A percentile compares a stretch with the other conserved stretches of the same genome.
These are phyloP conservation scores for Mrakia hoshinonis DNA, from an alignment of 768 basidiomycete species.

Conservation along the genomic window DNA sequence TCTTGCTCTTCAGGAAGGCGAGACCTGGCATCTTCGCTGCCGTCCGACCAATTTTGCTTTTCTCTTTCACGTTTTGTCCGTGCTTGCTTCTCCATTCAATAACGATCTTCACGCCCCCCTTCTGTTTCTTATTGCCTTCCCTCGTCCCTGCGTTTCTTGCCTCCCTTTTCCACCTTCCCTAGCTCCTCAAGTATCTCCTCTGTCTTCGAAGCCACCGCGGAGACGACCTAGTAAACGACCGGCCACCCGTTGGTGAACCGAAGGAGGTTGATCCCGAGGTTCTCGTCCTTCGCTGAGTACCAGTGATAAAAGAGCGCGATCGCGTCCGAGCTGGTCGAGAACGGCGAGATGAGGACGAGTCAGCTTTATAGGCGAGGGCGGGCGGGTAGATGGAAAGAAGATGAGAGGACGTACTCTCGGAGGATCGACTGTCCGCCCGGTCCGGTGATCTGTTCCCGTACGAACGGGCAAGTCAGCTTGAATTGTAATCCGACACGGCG, in stretches of 20 bases:
- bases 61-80: no score
- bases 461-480: background rate
- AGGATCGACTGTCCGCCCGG: conserved; percentile 52
- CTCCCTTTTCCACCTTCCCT: background rate
- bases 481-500: background rate
- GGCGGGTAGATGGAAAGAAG: background rate
- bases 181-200: background rate
- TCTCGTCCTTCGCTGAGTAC: conserved; percentile 45
- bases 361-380: background rate
- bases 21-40: no score
- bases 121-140: no score
- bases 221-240: conserved; percentile 36
- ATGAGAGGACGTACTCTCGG: conserved; percentile 44
- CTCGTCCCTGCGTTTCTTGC: no score
- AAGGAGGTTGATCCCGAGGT: conserved; percentile 48
- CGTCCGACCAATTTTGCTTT: no score
- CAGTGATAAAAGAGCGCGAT: conserved; percentile 50
- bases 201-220: no score
- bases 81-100: no score
- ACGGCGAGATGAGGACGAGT: conserved; percentile 13
- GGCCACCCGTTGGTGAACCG: conserved; percentile 51
- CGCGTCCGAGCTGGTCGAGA: no score
- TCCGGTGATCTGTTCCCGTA: conserved; percentile 44
- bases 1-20: no score
- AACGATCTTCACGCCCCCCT: no score